Percentiles rank a stretch among this genome's conserved stretches.
These are phyloP conservation scores for Cyathus striatus DNA, from an alignment of 768 basidiomycete species.

Conservation along the genomic window DNA sequence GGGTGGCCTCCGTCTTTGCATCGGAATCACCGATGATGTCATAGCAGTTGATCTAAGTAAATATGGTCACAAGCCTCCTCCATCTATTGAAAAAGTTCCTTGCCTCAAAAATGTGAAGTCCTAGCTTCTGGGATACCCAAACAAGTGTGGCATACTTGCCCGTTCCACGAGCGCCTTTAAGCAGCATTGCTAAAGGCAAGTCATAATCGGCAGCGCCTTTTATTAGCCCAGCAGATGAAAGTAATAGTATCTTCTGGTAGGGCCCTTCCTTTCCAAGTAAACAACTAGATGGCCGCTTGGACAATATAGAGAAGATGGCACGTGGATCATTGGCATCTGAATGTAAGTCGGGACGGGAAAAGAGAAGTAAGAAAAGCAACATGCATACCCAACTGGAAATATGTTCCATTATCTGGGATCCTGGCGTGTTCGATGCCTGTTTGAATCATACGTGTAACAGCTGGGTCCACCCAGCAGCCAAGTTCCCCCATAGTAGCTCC, in stretches of 20 bases:
- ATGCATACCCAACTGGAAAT: conserved; percentile 45
- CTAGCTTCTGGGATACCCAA: conserved; percentile 54
- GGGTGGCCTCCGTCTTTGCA: conserved; percentile 64
- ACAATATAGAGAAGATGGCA: conserved; percentile 17
- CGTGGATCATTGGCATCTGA: conserved; percentile 15
- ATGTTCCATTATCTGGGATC: conserved; percentile 48
- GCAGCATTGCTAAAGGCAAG: conserved; percentile 63
- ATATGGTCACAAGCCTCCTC: too few relatives aligned
- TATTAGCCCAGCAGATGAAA: conserved; percentile 57
- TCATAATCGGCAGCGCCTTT: conserved; percentile 53
- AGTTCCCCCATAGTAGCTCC: conserved; percentile 61
- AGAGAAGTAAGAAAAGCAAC: too few relatives aligned
- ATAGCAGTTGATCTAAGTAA: conserved; percentile 76
- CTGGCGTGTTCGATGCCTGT: conserved; percentile 68
- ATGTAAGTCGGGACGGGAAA: background rate
- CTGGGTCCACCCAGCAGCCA: conserved; percentile 81
- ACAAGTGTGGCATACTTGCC: conserved; percentile 73
- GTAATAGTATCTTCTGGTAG: conserved; percentile 43
- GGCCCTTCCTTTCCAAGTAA: conserved; percentile 28
- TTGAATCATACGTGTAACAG: conserved; percentile 72
- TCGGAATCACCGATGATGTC: conserved; percentile 76
- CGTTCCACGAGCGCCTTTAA: conserved; percentile 75
- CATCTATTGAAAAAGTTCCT: too few relatives aligned
- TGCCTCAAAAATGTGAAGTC: conserved; percentile 80
- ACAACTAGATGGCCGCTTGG: conserved; percentile 12